Conservation (phyloP, 2,329 filamentous ascomycete genomes). For the Verticillium isaacii region DNA sequence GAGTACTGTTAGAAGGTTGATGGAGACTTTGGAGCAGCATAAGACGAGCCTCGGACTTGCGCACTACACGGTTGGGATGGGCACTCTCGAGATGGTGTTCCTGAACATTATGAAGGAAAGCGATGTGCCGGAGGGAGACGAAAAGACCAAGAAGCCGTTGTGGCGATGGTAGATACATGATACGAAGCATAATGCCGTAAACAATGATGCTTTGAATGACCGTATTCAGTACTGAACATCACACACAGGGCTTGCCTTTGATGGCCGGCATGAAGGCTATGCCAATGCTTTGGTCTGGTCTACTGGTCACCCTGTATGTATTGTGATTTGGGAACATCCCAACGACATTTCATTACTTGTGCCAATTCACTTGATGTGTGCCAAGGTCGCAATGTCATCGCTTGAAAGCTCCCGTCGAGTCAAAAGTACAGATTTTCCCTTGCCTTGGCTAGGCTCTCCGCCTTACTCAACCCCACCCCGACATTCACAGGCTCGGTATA, state of each 20-base stretch:
- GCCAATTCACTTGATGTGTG: too few species aligned
- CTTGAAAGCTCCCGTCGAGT: not conserved
- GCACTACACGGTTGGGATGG: constrained; percentile 61
- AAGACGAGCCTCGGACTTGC: constrained; percentile 53
- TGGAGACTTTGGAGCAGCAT: constrained; percentile 45
- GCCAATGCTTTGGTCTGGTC: too few species aligned
- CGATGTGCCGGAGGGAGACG: constrained; percentile 34
- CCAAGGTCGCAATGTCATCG: too few species aligned
- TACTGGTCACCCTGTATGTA: too few species aligned
- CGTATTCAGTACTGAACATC: too few species aligned
- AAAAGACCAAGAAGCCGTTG: not conserved
- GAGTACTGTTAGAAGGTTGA: constrained; percentile 20
- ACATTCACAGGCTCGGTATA: not conserved
- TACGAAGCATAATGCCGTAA: too few species aligned
- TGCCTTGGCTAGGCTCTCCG: constrained; percentile 6
- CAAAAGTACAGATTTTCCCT: constrained; percentile 10
- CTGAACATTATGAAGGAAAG: constrained; percentile 60
- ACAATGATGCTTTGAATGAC: too few species aligned
- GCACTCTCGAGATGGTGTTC: constrained; percentile 65
- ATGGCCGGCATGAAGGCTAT: too few species aligned
- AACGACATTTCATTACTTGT: too few species aligned
- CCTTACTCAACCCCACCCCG: constrained; percentile 2
- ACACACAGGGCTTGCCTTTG: too few species aligned
- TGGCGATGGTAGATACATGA: not conserved
- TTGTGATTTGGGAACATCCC: too few species aligned